phyloP scores from a whole-genome alignment of 306 rosid genomes.

The Prunus mume region DNA sequence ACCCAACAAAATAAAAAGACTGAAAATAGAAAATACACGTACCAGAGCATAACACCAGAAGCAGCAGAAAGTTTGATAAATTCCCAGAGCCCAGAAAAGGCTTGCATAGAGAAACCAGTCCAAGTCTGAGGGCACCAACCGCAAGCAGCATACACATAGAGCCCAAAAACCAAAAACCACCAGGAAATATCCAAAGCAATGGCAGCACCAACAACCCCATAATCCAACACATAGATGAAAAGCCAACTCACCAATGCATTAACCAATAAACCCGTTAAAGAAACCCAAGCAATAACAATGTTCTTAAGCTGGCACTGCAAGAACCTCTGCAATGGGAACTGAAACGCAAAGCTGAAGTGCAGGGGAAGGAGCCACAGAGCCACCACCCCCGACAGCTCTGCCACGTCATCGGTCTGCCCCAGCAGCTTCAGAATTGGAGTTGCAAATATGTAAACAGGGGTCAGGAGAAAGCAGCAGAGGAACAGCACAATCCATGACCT shows the following conservation, averaged over 20 bases:
- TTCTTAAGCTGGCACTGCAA: conserved; percentile 74
- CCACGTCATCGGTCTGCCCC: conserved; percentile 62
- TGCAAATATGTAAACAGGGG: conserved; percentile 55
- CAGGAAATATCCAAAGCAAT: conserved; percentile 60
- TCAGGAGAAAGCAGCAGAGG: conserved; percentile 40
- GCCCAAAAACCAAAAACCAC: conserved; percentile 61
- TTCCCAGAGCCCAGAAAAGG: conserved; percentile 70
- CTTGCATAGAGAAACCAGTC: conserved; percentile 57
- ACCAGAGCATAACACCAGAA: conserved; percentile 79
- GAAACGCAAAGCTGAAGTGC: conserved; percentile 78
- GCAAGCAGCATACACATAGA: conserved; percentile 31
- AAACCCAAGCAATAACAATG: conserved; percentile 48
- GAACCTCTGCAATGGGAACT: conserved; percentile 67
- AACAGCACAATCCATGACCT: conserved; percentile 68
- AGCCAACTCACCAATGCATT: conserved; percentile 47
- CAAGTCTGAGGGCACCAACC: conserved; percentile 79
- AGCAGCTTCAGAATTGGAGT: conserved; percentile 48
- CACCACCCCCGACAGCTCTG: conserved; percentile 49
- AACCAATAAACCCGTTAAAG: conserved; percentile 36
- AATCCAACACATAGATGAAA: conserved; percentile 41
- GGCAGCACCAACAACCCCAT: conserved; percentile 66
- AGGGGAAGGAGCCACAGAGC: conserved; percentile 69
- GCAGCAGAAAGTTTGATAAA: conserved; percentile 62
- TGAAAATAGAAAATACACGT: background rate
- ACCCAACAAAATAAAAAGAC: background rate